Conservation (phyloP, 129 eudicot genomes). For the Oenanthe sinensis region DNA sequence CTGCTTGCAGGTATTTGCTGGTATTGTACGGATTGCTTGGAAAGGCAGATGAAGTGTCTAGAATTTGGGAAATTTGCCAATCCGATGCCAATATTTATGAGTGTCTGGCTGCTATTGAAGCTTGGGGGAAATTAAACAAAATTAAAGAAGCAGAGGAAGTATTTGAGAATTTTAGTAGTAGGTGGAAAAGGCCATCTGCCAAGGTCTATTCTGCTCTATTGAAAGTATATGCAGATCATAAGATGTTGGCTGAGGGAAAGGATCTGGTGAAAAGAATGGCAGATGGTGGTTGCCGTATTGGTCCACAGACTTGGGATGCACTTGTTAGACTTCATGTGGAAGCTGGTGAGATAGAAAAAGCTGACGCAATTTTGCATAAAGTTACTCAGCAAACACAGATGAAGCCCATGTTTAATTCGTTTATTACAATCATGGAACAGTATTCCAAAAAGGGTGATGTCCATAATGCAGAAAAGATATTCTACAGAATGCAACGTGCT, state of each 20-base stretch:
- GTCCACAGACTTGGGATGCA: conserved; percentile 69
- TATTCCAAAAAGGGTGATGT: conserved; percentile 66
- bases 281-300: conserved; percentile 47
- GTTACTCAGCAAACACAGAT: conserved; percentile 31
- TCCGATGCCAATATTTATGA: conserved; percentile 35
- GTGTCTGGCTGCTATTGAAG: conserved; percentile 45
- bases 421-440: conserved; percentile 41
- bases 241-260: conserved; percentile 65
- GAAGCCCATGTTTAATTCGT: conserved; percentile 45
- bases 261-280: conserved; percentile 66
- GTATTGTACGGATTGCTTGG: conserved; percentile 59
- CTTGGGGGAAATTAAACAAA: conserved; percentile 66
- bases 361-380: conserved; percentile 51
- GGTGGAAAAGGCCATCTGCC: conserved; percentile 25
- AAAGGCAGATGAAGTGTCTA: conserved; percentile 45
- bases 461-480: conserved; percentile 71
- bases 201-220: conserved; percentile 39
- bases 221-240: conserved; percentile 51
- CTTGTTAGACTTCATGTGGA: conserved; percentile 57
- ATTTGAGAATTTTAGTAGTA: conserved; percentile 36
- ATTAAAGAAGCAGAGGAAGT: conserved; percentile 69
- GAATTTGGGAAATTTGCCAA: conserved; percentile 62
- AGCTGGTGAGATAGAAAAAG: conserved; percentile 77
- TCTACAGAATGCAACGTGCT: conserved; percentile 50
- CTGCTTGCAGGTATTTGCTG: conserved; percentile 37